Conservation (phyloP, 495 filamentous ascomycete species). For the Hyaloscypha hepaticicola region DNA sequence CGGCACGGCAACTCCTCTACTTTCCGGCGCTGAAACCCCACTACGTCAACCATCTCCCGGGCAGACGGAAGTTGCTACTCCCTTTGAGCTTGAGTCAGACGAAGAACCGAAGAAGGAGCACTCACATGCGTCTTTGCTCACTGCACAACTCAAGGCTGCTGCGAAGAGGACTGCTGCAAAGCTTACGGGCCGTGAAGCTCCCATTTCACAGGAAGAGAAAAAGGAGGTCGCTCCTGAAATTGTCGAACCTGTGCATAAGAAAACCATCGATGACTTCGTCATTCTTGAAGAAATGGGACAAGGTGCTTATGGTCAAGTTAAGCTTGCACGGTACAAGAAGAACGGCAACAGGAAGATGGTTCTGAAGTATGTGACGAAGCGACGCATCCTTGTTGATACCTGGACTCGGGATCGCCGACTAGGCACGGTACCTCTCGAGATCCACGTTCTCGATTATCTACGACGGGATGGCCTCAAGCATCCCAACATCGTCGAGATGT, state of each 20-base stretch:
- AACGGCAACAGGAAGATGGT: conserved; percentile 77
- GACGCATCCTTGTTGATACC: conserved; percentile 94
- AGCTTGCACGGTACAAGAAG: conserved; percentile 87
- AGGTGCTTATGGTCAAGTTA: conserved; percentile 96
- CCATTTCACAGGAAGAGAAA: conserved; percentile 37
- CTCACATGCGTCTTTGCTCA: conserved; percentile 59
- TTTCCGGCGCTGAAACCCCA: conserved; percentile 62
- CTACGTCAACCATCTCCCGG: conserved; percentile 76
- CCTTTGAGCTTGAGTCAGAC: conserved; percentile 52
- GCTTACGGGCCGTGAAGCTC: conserved; percentile 40
- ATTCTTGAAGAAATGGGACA: conserved; percentile 99
- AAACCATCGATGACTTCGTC: conserved; percentile 84
- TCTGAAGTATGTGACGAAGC: conserved; percentile 96
- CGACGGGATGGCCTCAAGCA: conserved; percentile 83
- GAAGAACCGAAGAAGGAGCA: conserved; percentile 27
- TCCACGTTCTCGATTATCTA: conserved; percentile 95
- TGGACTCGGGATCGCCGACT: conserved; percentile 94
- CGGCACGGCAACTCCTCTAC: conserved; percentile 55
- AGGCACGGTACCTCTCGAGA: conserved; percentile 96
- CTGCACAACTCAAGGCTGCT: conserved; percentile 73
- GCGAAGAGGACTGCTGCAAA: conserved; percentile 50
- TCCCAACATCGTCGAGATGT: conserved; percentile 98
- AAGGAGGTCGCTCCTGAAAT: conserved; percentile 27
- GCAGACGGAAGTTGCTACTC: conserved; percentile 52
- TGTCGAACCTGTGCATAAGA: conserved; percentile 50